These are phyloP conservation scores for Asterella californica DNA, from an alignment of 225 moss, liverwort and hornwort species.

Conservation along the genomic window DNA sequence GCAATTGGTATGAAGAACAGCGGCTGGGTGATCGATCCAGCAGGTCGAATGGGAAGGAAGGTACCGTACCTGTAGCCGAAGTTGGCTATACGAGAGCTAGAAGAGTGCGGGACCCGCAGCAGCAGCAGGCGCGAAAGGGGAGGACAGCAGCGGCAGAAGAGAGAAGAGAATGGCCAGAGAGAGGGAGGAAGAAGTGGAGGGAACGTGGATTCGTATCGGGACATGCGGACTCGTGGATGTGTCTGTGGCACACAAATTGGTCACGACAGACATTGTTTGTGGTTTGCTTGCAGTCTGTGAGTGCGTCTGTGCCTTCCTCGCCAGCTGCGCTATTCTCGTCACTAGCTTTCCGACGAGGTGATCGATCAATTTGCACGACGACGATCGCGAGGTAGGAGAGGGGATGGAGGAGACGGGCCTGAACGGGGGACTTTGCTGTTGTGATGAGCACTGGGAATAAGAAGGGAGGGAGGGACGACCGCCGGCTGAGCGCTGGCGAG, in stretches of 20 bases:
- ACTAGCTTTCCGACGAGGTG: not conserved
- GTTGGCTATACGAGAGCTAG: not conserved
- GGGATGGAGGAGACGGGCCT: not conserved
- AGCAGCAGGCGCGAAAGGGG: not conserved
- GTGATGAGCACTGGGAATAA: not conserved
- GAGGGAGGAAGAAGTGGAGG: not conserved
- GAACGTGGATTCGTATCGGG: not conserved
- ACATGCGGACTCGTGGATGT: not conserved
- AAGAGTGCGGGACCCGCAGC: not conserved
- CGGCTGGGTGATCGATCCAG: not conserved
- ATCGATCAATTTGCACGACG: not conserved
- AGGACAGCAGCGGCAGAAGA: not conserved
- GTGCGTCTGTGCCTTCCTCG: not conserved
- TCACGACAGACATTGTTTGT: not conserved
- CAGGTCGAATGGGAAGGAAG: not conserved
- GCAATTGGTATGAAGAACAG: not conserved
- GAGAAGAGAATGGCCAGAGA: not conserved
- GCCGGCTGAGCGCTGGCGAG: conserved; percentile 7
- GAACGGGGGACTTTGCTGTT: not conserved
- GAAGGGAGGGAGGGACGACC: not conserved
- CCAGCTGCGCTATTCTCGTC: not conserved
- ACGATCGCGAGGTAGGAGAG: not conserved
- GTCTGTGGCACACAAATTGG: not conserved
- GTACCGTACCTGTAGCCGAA: not conserved
- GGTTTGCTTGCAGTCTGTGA: not conserved